phyloP scores from a whole-genome alignment of 345 rosid species.

The Salix dunnii region DNA sequence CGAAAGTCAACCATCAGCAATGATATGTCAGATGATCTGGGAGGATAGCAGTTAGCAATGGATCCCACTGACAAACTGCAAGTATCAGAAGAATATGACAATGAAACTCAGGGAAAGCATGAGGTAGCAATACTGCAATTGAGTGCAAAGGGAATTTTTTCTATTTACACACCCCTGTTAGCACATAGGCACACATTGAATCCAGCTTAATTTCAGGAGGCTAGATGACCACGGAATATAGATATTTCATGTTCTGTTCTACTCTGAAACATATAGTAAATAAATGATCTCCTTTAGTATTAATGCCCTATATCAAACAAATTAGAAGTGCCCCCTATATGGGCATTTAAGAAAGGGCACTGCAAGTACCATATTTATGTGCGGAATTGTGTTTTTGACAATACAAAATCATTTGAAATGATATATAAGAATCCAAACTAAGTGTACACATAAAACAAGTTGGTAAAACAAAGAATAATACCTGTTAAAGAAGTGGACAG shows the following conservation, averaged over 20 bases:
- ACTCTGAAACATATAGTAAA: background rate
- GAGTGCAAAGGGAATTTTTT: background rate
- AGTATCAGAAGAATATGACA: slow-evolving; percentile 18
- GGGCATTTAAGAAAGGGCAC: background rate
- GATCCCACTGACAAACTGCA: slow-evolving; percentile 81
- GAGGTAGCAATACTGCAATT: slow-evolving; percentile 5
- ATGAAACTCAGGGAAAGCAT: slow-evolving; percentile 3
- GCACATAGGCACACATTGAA: background rate
- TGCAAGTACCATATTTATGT: background rate
- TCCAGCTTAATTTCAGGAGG: background rate
- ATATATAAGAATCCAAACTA: slow-evolving; percentile 5
- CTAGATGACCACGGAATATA: background rate
- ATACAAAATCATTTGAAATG: background rate
- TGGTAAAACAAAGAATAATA: slow-evolving; percentile 25
- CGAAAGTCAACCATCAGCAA: slow-evolving; percentile 91
- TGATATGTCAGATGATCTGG: slow-evolving; percentile 48
- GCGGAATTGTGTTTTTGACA: background rate
- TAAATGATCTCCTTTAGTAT: background rate
- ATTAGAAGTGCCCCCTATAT: background rate
- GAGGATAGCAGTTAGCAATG: slow-evolving; percentile 71
- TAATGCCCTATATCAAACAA: background rate
- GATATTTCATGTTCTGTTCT: background rate
- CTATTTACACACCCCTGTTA: background rate
- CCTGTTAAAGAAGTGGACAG: slow-evolving; percentile 89
- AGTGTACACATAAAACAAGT: slow-evolving; percentile 5